Evolutionary conservation across 2,329 filamentous ascomycete species (phyloP), one percentile per base, ranked within the genome.

Genomic region (Teratosphaeria nubilosa): DNA sequence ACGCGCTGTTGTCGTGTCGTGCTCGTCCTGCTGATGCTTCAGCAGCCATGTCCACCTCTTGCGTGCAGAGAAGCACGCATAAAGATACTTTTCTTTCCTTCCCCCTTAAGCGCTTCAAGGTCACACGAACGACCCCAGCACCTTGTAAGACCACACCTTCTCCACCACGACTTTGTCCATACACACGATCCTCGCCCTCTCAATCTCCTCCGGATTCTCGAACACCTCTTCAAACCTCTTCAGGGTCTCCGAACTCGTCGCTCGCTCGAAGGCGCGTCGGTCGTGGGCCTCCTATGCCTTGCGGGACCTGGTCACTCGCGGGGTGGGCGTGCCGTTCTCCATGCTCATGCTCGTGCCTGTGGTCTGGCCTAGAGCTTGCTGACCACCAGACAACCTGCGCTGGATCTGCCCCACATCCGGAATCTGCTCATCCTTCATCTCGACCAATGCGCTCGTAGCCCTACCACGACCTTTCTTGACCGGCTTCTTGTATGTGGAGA

Each of bases 401-500:
- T 72, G 78, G 73, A 73, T 78, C 70, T 80, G 76, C 65, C 73
- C 75, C 62, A 78, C 75, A 60, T 79, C 77, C 57, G 82, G 81
- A 60, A 86, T 76, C 70, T 88, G 82, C 70, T 87, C 82, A 69
- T 85, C 82, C 73, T 89, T 88, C 78, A 91, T 90, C 73, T 95
- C 91, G 67, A 92, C 88, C 55, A 94, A 77, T 59, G 86, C 84
- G 80, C 92, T 94, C 76, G 89, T 91, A 69, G 89, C 88, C 68
- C 86, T 91, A 69, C 82, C 80, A 81, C 84, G 74, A 60, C 77
- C 76, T 81, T 91, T 92, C 72, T 83, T 84, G 74, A 85, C 83
- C 62, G 87, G 86, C 81, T 90, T 91, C 80, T 87, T 88, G 80
- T 99, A 99, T 62, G 92, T 99, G 65, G 91, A 91, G 67, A 95